Base-by-base conservation (phyloP, 2,329 filamentous ascomycete species). In the Penicillium sp. region DNA sequence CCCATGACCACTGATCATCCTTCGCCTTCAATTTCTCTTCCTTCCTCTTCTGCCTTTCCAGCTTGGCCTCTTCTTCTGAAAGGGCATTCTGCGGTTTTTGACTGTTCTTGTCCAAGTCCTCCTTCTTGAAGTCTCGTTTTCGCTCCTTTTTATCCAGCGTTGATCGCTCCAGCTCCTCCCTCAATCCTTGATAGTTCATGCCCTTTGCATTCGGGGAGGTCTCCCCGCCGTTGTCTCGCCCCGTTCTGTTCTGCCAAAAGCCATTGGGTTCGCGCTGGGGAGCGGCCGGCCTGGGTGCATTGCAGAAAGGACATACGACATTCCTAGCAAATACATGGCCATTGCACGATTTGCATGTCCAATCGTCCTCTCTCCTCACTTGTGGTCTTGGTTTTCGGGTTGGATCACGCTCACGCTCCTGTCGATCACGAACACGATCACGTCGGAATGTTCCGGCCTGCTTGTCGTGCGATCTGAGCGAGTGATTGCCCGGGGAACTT, bases 1-100 rank as follows among this genome's bases (percentile, higher is more conserved):
- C 66, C 68, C 67, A 69, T 13, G 63, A 45, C 66, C 65, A 67
- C 12, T 58, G 55, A 24, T 66, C 59, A 34, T 52, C 46, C 26
- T 51, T 46, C 8, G 46, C 44, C 13, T 58, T 48, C 18, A 17
- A 13, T n/a, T 29, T 42, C 13, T 33, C 34, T 13, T 41, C 34
- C 24, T 27, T 27, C 15, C 7, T 52, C 52, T 45, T 44, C 20
- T 45, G 23, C 15, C 12, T 46, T 46, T 27, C 23, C 43, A 24
- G 20, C 17, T 27, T 46, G 7, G 23, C 17, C 20, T 46, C 30
- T 17, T n/a, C 29, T 34, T 29, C 26, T 40, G 40, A n/a, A 20
- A 17, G 24, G n/a, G 30, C 7, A n/a, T 12, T 36, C 18, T 13
- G 15, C 15, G 18, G 39, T 34, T 24, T 41, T 43, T 27, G 43